phyloP scores from a whole-genome alignment of 441 rosid genomes.

The Erodium moschatum region DNA sequence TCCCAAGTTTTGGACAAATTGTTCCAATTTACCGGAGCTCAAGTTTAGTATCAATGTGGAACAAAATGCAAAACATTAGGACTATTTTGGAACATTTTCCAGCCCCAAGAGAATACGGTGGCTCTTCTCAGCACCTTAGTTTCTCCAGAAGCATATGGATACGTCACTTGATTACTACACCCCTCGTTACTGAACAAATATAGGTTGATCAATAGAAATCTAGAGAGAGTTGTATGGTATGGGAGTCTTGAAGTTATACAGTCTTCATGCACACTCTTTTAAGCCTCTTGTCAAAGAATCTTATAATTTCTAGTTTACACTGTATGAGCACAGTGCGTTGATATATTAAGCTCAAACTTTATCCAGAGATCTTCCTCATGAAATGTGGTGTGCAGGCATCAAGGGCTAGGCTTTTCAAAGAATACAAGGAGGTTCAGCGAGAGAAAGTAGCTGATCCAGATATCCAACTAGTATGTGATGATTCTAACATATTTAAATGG shows the following conservation, averaged over 20 bases:
- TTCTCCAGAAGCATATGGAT: background rate
- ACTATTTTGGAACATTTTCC: background rate
- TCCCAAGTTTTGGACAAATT: background rate
- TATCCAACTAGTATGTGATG: slow-evolving; percentile 82
- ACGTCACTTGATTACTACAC: background rate
- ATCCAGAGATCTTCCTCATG: background rate
- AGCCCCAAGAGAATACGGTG: background rate
- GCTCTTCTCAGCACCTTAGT: background rate
- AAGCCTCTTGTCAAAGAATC: background rate
- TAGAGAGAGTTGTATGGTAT: background rate
- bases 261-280: background rate
- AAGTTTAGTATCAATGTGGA: background rate
- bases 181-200: background rate
- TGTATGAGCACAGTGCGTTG: background rate
- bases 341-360: background rate
- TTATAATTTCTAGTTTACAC: background rate
- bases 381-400: slow-evolving; percentile 44
- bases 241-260: background rate
- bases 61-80: background rate
- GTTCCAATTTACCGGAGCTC: background rate
- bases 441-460: slow-evolving; percentile 92
- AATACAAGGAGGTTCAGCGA: slow-evolving; percentile 91
- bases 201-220: background rate
- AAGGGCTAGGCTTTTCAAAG: slow-evolving; percentile 94
- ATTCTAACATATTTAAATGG: slow-evolving; percentile 94